Base-by-base conservation (phyloP, 257 asterid genomes). In the Anisodus acutangulus region DNA sequence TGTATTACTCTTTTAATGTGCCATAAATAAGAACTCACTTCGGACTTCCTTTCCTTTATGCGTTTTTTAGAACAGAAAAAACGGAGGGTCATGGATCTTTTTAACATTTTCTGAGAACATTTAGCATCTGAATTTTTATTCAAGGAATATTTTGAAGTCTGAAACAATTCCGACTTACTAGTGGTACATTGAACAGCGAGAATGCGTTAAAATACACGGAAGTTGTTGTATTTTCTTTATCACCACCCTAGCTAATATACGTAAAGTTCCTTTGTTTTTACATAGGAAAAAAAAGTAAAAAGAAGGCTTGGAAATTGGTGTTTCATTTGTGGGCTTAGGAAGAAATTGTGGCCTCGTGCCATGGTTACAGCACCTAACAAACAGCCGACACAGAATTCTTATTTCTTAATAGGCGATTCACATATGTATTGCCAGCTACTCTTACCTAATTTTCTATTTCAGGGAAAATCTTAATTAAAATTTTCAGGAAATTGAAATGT, bases 1-100 rank as follows among this genome's bases (percentile, higher is more conserved):
- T 72, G 58, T 10, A 72, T 6, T 72, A n/a, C 41, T 72, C 62
- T 76, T 12, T 51, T 76, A 3, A 76, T 51, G 81, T 76, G 13
- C 62, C 19, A 49, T 22, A 51, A 76, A 22, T 76, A 51, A 76
- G 19, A 49, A 51, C 68, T 62, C 41, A 72, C 41, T 72, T 72
- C 47, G 80, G 58, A 53, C 3, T 72, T 72, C 8, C 53, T 39
- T 39, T 15, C 59, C 17, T 45, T 0, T 45, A 45, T 19, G n/a
- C 16, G 53, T 43, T n/a, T 68, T 37, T 13, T 2, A 16, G 51
- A 39, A 16, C 78, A 68, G 51, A 43, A 9, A 68, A 37, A 68
- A 68, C 26, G 39, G 51, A 68, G 51, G 26, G 12, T 22, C 13
- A 54, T 5, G 17, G 17, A 54, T 11, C 11, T 10, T 11, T 53